These are phyloP conservation scores for Hypoxylon fuscum DNA, from an alignment of 495 filamentous ascomycete species.

Conservation along the genomic window DNA sequence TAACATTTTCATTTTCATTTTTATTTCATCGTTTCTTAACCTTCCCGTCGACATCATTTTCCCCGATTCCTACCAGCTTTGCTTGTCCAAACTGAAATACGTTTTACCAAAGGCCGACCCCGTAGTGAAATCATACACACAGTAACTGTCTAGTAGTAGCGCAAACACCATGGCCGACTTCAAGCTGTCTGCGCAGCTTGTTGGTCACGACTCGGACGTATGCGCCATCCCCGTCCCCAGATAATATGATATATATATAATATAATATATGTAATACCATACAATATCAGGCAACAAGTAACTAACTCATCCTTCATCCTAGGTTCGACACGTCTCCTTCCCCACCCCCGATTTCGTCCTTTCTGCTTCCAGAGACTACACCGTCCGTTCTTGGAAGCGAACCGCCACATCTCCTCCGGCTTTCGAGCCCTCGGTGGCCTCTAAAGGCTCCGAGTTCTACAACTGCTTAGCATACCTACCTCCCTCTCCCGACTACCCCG, in stretches of 20 bases:
- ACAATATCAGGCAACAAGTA: too few species aligned
- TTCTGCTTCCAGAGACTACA: slow-evolving; percentile 90
- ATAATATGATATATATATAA: slow-evolving; percentile 1
- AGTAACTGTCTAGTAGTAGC: background rate
- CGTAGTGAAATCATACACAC: too few species aligned
- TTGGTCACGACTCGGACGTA: slow-evolving; percentile 87
- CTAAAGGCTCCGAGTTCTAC: slow-evolving; percentile 81
- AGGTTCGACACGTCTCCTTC: slow-evolving; percentile 92
- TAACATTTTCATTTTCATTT: too few species aligned
- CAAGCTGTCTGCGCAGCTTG: slow-evolving; percentile 83
- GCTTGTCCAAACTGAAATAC: too few species aligned
- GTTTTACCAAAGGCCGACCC: too few species aligned
- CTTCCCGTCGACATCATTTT: too few species aligned
- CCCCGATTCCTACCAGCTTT: too few species aligned
- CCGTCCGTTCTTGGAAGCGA: slow-evolving; percentile 85
- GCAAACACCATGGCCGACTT: slow-evolving; percentile 61
- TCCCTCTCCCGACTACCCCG: slow-evolving; percentile 72
- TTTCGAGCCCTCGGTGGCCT: slow-evolving; percentile 79
- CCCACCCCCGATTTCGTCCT: slow-evolving; percentile 75
- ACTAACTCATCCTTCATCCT: slow-evolving; percentile 29
- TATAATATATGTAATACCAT: too few species aligned
- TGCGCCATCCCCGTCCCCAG: slow-evolving; percentile 45
- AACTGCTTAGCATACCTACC: slow-evolving; percentile 82
- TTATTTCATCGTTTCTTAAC: too few species aligned
- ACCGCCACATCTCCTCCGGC: slow-evolving; percentile 66